Evolutionary conservation across 1,139 yeast species (phyloP).

Genomic region (Candida dubliniensis): DNA sequence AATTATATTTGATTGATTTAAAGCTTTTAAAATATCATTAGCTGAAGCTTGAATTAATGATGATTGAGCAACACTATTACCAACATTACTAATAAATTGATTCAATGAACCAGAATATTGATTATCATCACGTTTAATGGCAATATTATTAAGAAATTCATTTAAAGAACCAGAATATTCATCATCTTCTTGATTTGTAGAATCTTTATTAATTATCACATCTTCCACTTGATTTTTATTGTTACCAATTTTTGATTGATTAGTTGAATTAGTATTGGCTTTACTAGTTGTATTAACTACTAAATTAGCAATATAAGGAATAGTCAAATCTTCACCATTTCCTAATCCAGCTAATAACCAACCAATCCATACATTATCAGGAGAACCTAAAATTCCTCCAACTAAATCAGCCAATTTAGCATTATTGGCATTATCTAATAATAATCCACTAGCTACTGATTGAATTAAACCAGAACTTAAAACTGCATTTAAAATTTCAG

Average conservation of each 20-base stretch:
- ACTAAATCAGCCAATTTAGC: slow-evolving; percentile 22
- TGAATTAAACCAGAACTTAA: slow-evolving; percentile 27
- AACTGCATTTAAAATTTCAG: slow-evolving; percentile 21
- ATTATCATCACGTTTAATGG: slow-evolving; percentile 11
- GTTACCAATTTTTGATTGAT: slow-evolving; percentile 10
- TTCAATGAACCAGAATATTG: slow-evolving; percentile 34
- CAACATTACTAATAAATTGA: slow-evolving; percentile 33
- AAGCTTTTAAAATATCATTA: slow-evolving; percentile 28
- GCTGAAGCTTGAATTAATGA: slow-evolving; percentile 25
- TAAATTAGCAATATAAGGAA: slow-evolving; percentile 29
- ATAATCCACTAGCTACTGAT: slow-evolving; percentile 24
- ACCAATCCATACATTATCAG: slow-evolving; percentile 28
- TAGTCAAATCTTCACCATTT: slow-evolving; percentile 29
- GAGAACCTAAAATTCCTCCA: slow-evolving; percentile 26
- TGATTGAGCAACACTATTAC: slow-evolving; percentile 29
- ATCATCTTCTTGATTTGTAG: background rate
- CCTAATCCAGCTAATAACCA: slow-evolving; percentile 34
- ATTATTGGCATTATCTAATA: slow-evolving; percentile 32
- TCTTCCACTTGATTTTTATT: slow-evolving; percentile 1
- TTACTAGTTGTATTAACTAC: slow-evolving; percentile 25
- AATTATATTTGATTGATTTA: slow-evolving; percentile 34
- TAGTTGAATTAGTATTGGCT: slow-evolving; percentile 14
- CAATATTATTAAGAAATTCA: slow-evolving; percentile 29
- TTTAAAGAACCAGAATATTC: slow-evolving; percentile 22
- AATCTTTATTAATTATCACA: background rate